Evolutionary conservation across 768 basidiomycete genomes (phyloP).

Genomic region (Psilocybe azurescens): DNA sequence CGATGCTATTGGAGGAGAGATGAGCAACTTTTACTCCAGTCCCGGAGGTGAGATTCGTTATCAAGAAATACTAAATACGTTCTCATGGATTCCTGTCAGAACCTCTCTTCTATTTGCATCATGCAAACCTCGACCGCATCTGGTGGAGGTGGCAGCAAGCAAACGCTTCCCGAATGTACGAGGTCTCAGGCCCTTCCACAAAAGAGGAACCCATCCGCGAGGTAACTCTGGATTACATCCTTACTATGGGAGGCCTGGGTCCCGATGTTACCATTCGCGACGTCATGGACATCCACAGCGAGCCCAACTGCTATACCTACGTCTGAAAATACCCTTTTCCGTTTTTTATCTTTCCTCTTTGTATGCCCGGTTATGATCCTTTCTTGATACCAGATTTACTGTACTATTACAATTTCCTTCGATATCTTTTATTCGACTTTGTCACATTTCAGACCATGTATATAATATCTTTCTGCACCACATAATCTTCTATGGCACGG

Average conservation of each 20-base stretch:
- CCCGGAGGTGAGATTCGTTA: constrained; percentile 38
- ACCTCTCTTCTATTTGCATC: constrained; percentile 45
- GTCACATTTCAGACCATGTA: background rate
- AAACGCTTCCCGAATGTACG: constrained; percentile 28
- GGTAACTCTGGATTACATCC: constrained; percentile 38
- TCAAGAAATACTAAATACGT: background rate
- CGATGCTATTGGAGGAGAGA: constrained; percentile 37
- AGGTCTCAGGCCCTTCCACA: constrained; percentile 39
- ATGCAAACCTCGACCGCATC: constrained; percentile 43
- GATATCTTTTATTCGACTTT: background rate
- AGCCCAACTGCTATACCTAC: constrained; percentile 35
- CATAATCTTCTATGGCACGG: background rate
- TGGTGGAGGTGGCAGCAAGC: constrained; percentile 46
- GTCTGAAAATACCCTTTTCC: background rate
- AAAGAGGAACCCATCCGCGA: constrained; percentile 31
- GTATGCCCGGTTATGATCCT: background rate
- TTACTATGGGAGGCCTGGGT: constrained; percentile 35
- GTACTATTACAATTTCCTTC: background rate
- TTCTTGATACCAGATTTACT: background rate
- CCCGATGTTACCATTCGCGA: constrained; percentile 33
- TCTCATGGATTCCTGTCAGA: constrained; percentile 18
- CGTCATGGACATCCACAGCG: constrained; percentile 36
- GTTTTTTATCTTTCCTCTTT: background rate
- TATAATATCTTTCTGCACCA: background rate
- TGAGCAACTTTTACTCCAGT: constrained; percentile 42